A percentile compares a stretch with the other conserved stretches of the same genome.
Conservation (phyloP, 257 asterid genomes). For the Solanum lycopersicoides region DNA sequence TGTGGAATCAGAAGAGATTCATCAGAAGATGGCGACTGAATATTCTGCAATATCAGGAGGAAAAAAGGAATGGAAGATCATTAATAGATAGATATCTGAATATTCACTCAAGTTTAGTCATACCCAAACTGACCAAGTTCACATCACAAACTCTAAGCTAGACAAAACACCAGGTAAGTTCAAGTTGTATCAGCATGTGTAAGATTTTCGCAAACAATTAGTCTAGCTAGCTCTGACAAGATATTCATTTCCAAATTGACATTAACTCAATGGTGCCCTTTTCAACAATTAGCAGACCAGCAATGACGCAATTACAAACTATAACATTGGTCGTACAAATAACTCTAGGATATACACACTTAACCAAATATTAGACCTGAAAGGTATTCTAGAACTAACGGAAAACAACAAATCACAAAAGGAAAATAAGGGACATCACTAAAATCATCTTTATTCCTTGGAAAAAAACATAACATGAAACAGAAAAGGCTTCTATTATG, state of each 20-base stretch:
- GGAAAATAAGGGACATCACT: not conserved
- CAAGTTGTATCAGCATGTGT: not conserved
- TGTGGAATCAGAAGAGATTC: slow-evolving; percentile 87
- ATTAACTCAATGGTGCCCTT: not conserved
- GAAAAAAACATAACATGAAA: not conserved
- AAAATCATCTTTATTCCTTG: not conserved
- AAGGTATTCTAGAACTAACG: not conserved
- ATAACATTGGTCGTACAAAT: not conserved
- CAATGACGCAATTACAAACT: not conserved
- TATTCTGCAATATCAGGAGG: slow-evolving; percentile 38
- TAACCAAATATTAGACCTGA: not conserved
- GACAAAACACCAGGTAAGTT: not conserved
- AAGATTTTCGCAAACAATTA: not conserved
- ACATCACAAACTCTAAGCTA: not conserved
- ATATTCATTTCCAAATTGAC: not conserved
- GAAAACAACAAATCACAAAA: not conserved
- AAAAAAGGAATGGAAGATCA: not conserved
- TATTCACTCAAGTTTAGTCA: not conserved
- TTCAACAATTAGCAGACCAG: not conserved
- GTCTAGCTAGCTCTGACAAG: not conserved
- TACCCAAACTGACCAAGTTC: not conserved
- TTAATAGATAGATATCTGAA: not conserved
- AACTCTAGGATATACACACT: not conserved
- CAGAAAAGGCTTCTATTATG: not conserved
- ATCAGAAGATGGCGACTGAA: slow-evolving; percentile 57